A percentile compares a stretch with the other conserved stretches of the same genome.
These are phyloP conservation scores for Zygotorulaspora florentina DNA, from an alignment of 805 yeast species.

Conservation along the genomic window DNA sequence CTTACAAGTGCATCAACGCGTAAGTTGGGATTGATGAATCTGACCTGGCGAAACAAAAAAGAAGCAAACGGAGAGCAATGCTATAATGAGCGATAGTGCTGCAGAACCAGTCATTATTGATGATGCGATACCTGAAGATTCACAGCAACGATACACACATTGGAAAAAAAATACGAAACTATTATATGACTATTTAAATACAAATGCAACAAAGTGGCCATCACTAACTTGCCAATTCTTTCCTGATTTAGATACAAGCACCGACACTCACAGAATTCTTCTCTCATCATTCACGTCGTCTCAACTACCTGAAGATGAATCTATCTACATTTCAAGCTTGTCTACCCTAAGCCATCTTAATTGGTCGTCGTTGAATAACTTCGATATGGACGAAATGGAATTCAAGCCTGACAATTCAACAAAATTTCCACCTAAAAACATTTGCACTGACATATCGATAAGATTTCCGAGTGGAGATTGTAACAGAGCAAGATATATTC, in stretches of 20 bases:
- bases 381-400: slow-evolving; percentile 38
- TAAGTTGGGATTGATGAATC: too few species aligned
- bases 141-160: slow-evolving; percentile 32
- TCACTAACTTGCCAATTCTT: slow-evolving; percentile 68
- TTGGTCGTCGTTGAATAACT: slow-evolving; percentile 36
- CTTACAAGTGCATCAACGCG: too few species aligned
- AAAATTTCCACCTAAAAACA: slow-evolving; percentile 28
- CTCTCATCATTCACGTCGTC: slow-evolving; percentile 35
- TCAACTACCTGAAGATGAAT: slow-evolving; percentile 35
- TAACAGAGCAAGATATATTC: slow-evolving; percentile 68
- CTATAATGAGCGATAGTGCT: slow-evolving; percentile 1
- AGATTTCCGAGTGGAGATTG: slow-evolving; percentile 49
- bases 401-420: slow-evolving; percentile 33
- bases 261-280: slow-evolving; percentile 29
- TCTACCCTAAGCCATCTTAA: slow-evolving; percentile 31
- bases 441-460: slow-evolving; percentile 27
- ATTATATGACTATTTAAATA: slow-evolving; percentile 67
- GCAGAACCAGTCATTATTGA: background rate
- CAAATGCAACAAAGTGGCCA: slow-evolving; percentile 66
- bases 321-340: slow-evolving; percentile 26
- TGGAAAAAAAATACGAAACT: slow-evolving; percentile 85
- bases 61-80: background rate
- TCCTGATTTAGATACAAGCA: slow-evolving; percentile 39
- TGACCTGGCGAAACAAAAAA: background rate
- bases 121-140: slow-evolving; percentile 19